Evolutionary conservation across 192 early-diverging fungal species (phyloP).

Genomic region (Backusella tuberculispora): DNA sequence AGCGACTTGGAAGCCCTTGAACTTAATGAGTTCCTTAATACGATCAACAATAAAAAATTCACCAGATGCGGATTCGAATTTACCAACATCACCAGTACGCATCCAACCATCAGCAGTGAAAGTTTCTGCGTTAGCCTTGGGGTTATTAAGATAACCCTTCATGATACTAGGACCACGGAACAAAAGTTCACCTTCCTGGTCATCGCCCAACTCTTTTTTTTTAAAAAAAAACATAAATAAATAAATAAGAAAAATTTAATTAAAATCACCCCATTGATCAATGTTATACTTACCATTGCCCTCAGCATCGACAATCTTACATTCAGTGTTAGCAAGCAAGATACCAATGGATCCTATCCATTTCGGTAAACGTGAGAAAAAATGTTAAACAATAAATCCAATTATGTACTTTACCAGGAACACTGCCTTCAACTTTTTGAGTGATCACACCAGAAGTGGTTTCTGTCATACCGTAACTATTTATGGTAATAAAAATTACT

Average conservation of each 20-base stretch:
- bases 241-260: background rate
- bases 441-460: conserved; percentile 39
- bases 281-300: conserved; percentile 44
- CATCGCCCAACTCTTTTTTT: conserved; percentile 46
- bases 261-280: background rate
- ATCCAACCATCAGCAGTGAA: conserved; percentile 50
- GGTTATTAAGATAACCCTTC: conserved; percentile 58
- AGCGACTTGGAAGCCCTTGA: conserved; percentile 76
- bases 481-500: background rate
- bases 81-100: conserved; percentile 64
- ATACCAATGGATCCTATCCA: conserved; percentile 50
- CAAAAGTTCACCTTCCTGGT: conserved; percentile 51
- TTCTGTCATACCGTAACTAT: conserved; percentile 74
- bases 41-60: conserved; percentile 73
- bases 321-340: conserved; percentile 45
- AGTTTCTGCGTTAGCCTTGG: conserved; percentile 45
- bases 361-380: background rate
- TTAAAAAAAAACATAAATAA: background rate
- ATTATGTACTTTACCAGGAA: background rate
- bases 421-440: conserved; percentile 3
- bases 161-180: conserved; percentile 53
- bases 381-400: conserved; percentile 5
- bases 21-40: conserved; percentile 82
- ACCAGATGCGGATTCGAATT: conserved; percentile 51
- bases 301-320: conserved; percentile 54